Conservation (phyloP, 306 rosid genomes). For the Oxytropis ochrocephala region DNA sequence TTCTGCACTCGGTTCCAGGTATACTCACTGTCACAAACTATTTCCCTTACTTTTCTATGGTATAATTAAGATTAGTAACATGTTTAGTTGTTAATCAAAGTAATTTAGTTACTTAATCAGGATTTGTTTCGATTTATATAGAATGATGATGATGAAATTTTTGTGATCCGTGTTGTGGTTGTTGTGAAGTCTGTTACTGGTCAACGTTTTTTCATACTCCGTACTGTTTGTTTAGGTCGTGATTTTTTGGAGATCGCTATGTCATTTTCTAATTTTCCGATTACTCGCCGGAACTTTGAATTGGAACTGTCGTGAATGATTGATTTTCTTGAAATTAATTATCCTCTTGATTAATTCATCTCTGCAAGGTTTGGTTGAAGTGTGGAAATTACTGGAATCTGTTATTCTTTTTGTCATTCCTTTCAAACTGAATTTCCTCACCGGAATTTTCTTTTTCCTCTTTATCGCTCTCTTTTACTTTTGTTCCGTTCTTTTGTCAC, state of each 20-base stretch:
- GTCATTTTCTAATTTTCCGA: background rate
- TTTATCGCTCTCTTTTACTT: background rate
- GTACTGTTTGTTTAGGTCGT: background rate
- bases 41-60: background rate
- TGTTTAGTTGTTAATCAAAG: background rate
- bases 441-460: background rate
- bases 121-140: background rate
- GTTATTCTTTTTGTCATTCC: background rate
- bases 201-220: background rate
- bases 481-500: background rate
- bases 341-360: background rate
- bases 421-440: background rate
- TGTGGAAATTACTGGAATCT: background rate
- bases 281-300: background rate
- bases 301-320: background rate
- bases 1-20: slow-evolving; percentile 43
- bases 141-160: background rate
- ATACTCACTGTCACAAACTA: background rate
- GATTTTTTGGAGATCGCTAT: slow-evolving; percentile 1
- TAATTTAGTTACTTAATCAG: background rate
- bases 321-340: background rate
- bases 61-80: background rate
- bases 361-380: background rate
- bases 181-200: background rate
- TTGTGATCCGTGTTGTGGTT: background rate